A percentile compares a stretch with the other conserved stretches of the same genome.
Conservation (phyloP, 2,329 filamentous ascomycete species). For the Cercospora sp. region DNA sequence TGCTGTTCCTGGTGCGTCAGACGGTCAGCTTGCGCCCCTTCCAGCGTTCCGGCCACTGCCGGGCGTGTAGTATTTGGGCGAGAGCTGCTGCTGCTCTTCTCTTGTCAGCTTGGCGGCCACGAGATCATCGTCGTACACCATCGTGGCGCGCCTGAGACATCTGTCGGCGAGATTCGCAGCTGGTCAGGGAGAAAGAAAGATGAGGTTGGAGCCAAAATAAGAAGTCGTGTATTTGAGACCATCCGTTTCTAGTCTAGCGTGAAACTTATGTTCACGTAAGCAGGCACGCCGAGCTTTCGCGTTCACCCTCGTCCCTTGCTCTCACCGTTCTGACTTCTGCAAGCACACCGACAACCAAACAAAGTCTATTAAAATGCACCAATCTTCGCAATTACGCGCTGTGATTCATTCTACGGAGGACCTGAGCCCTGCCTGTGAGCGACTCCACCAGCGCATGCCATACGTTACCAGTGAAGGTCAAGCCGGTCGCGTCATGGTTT, state of each 20-base stretch:
- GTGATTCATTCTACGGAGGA: background rate
- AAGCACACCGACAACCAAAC: background rate
- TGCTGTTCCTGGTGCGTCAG: background rate
- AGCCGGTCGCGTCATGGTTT: background rate
- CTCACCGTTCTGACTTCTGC: background rate
- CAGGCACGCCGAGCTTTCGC: background rate
- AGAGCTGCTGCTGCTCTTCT: background rate
- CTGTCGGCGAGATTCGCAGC: background rate
- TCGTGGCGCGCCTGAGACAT: background rate
- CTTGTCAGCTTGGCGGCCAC: background rate
- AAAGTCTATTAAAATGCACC: background rate
- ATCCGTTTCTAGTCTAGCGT: background rate
- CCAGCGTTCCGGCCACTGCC: background rate
- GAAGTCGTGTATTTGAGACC: background rate
- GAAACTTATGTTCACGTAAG: background rate
- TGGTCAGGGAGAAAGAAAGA: background rate
- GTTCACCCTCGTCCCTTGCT: background rate
- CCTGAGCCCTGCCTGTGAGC: background rate
- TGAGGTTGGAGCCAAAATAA: background rate
- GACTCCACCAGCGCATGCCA: background rate
- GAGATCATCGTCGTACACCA: background rate
- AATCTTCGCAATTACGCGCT: background rate
- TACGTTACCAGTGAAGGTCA: background rate
- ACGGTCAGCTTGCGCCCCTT: background rate
- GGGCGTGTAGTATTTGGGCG: background rate